Base-by-base conservation (phyloP, 495 filamentous ascomycete genomes). In the Xylaria telfairii region DNA sequence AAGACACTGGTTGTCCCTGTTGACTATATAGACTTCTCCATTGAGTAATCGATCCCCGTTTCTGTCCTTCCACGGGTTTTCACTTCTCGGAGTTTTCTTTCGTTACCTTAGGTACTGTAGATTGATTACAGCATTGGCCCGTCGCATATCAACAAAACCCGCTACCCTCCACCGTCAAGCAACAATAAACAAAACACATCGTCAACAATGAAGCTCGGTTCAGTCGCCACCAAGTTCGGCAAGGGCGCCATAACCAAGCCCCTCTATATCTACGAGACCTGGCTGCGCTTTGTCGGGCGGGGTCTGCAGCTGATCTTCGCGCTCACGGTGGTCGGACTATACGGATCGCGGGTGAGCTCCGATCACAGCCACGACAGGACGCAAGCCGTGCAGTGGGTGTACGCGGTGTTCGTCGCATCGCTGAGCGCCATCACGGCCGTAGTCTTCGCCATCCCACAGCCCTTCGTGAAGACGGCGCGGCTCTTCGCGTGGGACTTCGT, bases 271-370 rank as follows among this genome's bases (percentile, higher is more conserved):
- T 79, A 78, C 60, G 77, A 79, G 68, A 78, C 72, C 19, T 78
- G 76, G 75, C 67, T 73, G 15, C 77, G 77, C 34, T 76, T 74
- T 69, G 61, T 75, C n/a, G 73, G 68, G 10, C 77, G 77, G 12
- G 71, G 74, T 39, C 65, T 80, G 8, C 80, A 82, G 70, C 72
- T 81, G 62, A 70, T 79, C 59, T 74, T 82, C 66, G 78, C 79
- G 53, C 44, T 82, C 57, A 68, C 76, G 67, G 73, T 81, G 10
- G 60, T 72, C 41, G 78, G 73, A 37, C 71, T 82, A 8, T 82
- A 81, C 67, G 79, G 79, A 17, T 46, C 67, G 32, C 77, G 76
- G 17, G 74, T 82, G 49, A 75, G 76, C 65, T 54, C 63, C 3
- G 77, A 80, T 53, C 70, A 42, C 51, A 71, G 56, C 17, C 34